Base-by-base conservation (phyloP, 768 basidiomycete species). In the Crepidotus variabilis region DNA sequence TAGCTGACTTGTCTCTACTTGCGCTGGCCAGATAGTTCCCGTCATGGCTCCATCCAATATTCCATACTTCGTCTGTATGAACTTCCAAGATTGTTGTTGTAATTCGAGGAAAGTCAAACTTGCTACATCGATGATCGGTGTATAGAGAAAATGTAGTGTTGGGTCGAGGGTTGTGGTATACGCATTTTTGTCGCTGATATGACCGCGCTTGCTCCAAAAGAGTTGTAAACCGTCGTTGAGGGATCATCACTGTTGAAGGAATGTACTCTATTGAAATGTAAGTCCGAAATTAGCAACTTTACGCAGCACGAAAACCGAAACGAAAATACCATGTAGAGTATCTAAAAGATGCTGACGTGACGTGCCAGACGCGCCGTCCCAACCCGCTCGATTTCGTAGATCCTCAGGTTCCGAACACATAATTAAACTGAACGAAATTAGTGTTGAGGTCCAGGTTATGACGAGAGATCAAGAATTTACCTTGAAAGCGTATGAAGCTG, bases 1-100 rank as follows among this genome's bases (percentile, higher is more conserved):
- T 90, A 6, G 90, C 94, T 4, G 81, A 79, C 73, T 83, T 85
- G 71, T 98, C 96, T 69, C 84, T 91, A 55, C 94, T 89, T 35
- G 89, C 90, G 61, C 87, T 94, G 28, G 95, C 97, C 50, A 99
- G 77, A 63, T 81, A 86, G 50, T 72, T 71, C 1, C 97, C 97
- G 67, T 88, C 86, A 63, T 91, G 92, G 71, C 94, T 96, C 95
- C 95, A 99, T 67, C 88, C 89, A 57, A 98, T 71, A 66, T 90
- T 86, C 95, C 96, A 98, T 45, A 99, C 94, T 69, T 99, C 94
- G 67, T 98, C 92, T 10, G 78, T 81, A 70, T 98, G 96, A 28
- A 87, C 91, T 47, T 86, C 82, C 57, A 98, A 75, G 51, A 94
- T 87, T 22, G 89, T 87, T 2, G 92, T 94, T 11, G 91, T 94